A percentile compares a stretch with the other conserved stretches of the same genome.
Conservation (phyloP, 2,329 filamentous ascomycete species). For the Aspergillus alliaceus region DNA sequence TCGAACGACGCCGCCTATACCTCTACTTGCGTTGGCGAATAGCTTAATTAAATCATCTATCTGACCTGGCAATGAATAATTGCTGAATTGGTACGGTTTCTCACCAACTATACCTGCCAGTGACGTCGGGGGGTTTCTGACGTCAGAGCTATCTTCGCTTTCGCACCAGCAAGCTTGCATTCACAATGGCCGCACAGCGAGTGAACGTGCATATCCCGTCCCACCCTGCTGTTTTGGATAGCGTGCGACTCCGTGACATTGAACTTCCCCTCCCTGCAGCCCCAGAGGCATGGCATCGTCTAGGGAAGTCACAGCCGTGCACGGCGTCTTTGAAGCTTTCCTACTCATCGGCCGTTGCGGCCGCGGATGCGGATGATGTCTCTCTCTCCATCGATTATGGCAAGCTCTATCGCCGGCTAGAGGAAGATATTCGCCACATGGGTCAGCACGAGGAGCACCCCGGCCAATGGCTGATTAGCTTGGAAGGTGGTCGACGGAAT, state of each 20-base stretch:
- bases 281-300: slow-evolving; percentile 49
- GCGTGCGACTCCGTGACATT: slow-evolving; percentile 44
- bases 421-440: slow-evolving; percentile 33
- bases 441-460: slow-evolving; percentile 22
- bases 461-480: slow-evolving; percentile 25
- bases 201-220: slow-evolving; percentile 32
- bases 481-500: slow-evolving; percentile 28
- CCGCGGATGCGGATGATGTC: slow-evolving; percentile 46
- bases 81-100: neutral
- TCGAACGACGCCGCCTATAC: too few species aligned
- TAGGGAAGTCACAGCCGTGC: slow-evolving; percentile 46
- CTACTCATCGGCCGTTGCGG: slow-evolving; percentile 41
- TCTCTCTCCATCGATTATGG: slow-evolving; percentile 49
- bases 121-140: neutral
- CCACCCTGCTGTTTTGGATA: slow-evolving; percentile 36
- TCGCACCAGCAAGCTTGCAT: neutral
- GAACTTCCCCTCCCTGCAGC: slow-evolving; percentile 44
- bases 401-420: slow-evolving; percentile 45
- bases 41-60: neutral
- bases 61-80: neutral
- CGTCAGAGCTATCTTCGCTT: slow-evolving; percentile 3
- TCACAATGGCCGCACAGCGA: slow-evolving; percentile 24
- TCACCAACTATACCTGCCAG: neutral
- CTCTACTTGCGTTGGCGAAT: neutral
- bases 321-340: slow-evolving; percentile 44